Evolutionary conservation across 108 stramenopile genomes (phyloP).

Genomic region (Hondaea fermentalgiana): DNA sequence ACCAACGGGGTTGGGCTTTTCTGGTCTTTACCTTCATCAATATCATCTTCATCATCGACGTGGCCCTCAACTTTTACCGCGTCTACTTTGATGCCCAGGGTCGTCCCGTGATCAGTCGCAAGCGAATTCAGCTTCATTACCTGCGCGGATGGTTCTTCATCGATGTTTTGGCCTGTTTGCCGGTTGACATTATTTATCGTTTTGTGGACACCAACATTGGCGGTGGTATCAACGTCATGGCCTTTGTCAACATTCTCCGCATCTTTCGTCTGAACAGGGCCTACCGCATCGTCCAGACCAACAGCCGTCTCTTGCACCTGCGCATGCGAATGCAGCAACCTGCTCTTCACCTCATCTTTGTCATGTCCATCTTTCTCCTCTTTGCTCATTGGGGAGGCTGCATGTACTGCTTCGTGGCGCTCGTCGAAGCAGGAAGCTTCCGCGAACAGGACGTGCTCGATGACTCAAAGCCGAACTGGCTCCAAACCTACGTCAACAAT

Average conservation of each 20-base stretch:
- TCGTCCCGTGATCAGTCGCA: background rate
- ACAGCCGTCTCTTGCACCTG: background rate
- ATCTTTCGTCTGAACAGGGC: background rate
- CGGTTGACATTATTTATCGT: slow-evolving; percentile 24
- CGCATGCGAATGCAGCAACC: background rate
- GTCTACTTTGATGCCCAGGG: slow-evolving; percentile 28
- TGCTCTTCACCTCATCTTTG: background rate
- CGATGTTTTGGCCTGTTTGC: slow-evolving; percentile 38
- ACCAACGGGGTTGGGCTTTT: background rate
- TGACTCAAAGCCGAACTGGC: background rate
- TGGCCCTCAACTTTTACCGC: slow-evolving; percentile 39
- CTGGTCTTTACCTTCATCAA: slow-evolving; percentile 20
- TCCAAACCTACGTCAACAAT: background rate
- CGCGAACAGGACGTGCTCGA: background rate
- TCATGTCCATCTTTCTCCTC: background rate
- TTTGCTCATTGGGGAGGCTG: slow-evolving; percentile 3
- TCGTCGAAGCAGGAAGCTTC: slow-evolving; percentile 3
- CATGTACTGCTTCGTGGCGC: background rate
- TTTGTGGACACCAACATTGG: background rate
- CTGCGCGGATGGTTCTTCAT: slow-evolving; percentile 36
- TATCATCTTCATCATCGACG: slow-evolving; percentile 39
- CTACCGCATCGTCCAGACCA: background rate
- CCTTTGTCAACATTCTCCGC: background rate
- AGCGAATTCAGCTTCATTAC: background rate
- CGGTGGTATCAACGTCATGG: background rate